Percentiles rank a stretch among this genome's conserved stretches.
These are phyloP conservation scores for Zygosaccharomyces sapae DNA, from an alignment of 1,139 yeast genomes.

Conservation along the genomic window DNA sequence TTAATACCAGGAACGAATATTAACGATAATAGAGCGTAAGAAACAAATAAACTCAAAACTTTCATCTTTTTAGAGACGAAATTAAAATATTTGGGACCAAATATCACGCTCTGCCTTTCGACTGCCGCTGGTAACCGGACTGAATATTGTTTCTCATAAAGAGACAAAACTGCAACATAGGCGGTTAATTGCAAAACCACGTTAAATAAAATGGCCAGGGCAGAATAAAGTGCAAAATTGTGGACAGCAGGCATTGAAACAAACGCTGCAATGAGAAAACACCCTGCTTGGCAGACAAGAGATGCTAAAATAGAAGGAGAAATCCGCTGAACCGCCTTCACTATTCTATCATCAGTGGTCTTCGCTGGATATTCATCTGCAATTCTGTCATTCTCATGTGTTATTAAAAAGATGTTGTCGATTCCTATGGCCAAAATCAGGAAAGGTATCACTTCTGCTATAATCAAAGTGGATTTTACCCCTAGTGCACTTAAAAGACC, in stretches of 20 bases:
- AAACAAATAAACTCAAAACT: constrained; percentile 51
- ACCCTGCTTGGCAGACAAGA: constrained; percentile 67
- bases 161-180: constrained; percentile 61
- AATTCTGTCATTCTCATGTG: constrained; percentile 67
- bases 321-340: constrained; percentile 61
- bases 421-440: constrained; percentile 90
- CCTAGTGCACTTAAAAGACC: constrained; percentile 77
- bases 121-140: neutral
- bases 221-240: constrained; percentile 87
- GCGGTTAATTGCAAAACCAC: constrained; percentile 76
- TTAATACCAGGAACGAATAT: constrained; percentile 63
- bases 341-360: constrained; percentile 51
- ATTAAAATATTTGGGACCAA: constrained; percentile 49
- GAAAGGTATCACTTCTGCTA: constrained; percentile 97
- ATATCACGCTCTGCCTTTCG: constrained; percentile 19
- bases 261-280: constrained; percentile 71
- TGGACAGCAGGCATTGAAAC: constrained; percentile 95
- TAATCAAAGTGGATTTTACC: constrained; percentile 79
- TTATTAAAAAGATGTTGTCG: constrained; percentile 82
- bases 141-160: constrained; percentile 26
- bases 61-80: constrained; percentile 49
- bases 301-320: constrained; percentile 87
- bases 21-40: constrained; percentile 65
- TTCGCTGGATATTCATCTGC: constrained; percentile 45
- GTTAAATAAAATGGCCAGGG: constrained; percentile 77